Evolutionary conservation across 805 yeast genomes (phyloP), one percentile per base, ranked within the genome.

Genomic region (Lipomyces anomalus): DNA sequence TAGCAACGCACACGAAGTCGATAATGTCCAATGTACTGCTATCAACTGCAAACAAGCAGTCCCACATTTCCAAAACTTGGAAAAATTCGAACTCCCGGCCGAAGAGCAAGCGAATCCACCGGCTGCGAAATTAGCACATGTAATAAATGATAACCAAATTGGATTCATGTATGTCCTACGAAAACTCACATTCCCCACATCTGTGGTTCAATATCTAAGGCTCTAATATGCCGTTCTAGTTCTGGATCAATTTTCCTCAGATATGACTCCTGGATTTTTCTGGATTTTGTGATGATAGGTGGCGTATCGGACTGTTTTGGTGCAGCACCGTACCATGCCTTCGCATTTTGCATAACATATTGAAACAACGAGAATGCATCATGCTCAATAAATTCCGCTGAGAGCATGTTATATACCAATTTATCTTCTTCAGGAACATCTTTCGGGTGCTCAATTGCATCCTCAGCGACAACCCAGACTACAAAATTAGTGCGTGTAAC

Each of bases 31-130:
- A 44, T 11, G 60, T 46, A 23, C 48, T 51, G 3, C 47, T 42
- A 40, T 60, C 63, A 3, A 63, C 61, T 13, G 67, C 67, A 47
- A 65, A 66, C 11, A 65, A 39, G 9, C 61, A 54, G 38, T 66
- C 69, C 69, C 69, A 65, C 17, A 65, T 42, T 9, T 24, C 35
- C 33, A 66, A 48, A 36, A 55, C 43, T n/a, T 44, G 46, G 18
- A 48, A 37, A 38, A 65, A 61, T 7, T 50, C 55, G 46, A 66
- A 65, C 48, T 65, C 69, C 13, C 69, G 50, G 6, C 65, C 59
- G 37, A 66, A 65, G 35, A 65, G 46, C 33, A 65, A 49, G 11
- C 69, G 48, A 24, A 65, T 55, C 67, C 68, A 65, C 21, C 67
- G 53, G 4, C 44, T 40, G 17, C 11, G 29, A 20, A 20, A n/a